Evolutionary conservation across 129 eudicot genomes (phyloP), one percentile per base, ranked within the genome.

Genomic region (Tagetes patula): DNA sequence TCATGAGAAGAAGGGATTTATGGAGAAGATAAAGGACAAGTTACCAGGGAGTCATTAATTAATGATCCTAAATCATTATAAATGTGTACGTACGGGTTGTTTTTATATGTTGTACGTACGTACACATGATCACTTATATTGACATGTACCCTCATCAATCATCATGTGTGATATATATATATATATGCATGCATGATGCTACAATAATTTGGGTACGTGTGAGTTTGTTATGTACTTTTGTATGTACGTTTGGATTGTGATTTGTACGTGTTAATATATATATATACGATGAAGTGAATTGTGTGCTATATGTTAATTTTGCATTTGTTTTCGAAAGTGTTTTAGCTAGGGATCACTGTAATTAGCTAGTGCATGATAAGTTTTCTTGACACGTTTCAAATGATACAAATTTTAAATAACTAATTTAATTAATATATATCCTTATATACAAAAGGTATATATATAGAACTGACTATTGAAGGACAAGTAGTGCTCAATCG

Each of bases 1-100:
- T 31, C 77, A 78, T 63, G 82, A 83, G 86, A 89, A 89, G 72
- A 87, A 84, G 13, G 88, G 88, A 13, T 1, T 88, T 4, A 80
- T 82, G 87, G 87, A 84, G 5, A 89, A 84, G 81, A 89, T 89
- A 48, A 89, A 89, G 82, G 92, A 84, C 42, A 89, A 87, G 82
- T 83, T 89, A 8, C 86, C 96, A 2, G 91, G 90, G 7, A 32
- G 53, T 38, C 85, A 83, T 71, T 43, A 47, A 74, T 48, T 71
- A 47, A 56, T 56, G 37, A 8, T 2, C 27, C 63, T 13, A 56
- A 27, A 37, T 3, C 2, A 8, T 36, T 72, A 40, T 56, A 58
- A 45, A 8, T 30, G 14, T 34, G 8, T 41, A 49, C 46, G 12
- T 5, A 61, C 46, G 10, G 4, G 30, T 43, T 20, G 27, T 20